Percentiles rank a stretch among this genome's conserved stretches.
Evolutionary conservation across 345 rosid genomes (phyloP).

Genomic region (Anastatica hierochuntica): DNA sequence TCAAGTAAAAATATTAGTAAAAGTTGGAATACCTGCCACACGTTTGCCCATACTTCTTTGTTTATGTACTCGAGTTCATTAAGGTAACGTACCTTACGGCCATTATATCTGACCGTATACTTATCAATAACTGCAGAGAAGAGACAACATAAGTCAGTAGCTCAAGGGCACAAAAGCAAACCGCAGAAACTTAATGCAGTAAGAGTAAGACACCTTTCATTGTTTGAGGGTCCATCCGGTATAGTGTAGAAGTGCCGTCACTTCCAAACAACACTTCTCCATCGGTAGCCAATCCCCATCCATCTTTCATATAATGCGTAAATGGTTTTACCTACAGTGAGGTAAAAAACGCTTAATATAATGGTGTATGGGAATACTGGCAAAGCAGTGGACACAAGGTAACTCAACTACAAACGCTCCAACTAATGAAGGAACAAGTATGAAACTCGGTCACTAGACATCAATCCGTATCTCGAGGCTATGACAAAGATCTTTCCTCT

Average conservation of each 20-base stretch:
- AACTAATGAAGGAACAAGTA: neutral
- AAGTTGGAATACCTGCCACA: conserved; percentile 59
- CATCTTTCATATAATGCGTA: conserved; percentile 82
- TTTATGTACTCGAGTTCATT: conserved; percentile 86
- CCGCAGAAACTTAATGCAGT: conserved; percentile 3
- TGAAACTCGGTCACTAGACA: conserved; percentile 2
- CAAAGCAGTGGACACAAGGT: neutral
- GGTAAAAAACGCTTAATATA: neutral
- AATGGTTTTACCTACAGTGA: conserved; percentile 53
- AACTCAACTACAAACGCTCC: neutral
- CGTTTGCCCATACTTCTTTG: conserved; percentile 93
- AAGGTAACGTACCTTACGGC: conserved; percentile 50
- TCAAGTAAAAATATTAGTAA: too few species aligned
- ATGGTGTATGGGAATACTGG: neutral
- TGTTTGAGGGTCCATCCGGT: conserved; percentile 62
- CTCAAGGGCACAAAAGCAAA: conserved; percentile 4
- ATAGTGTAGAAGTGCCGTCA: conserved; percentile 81
- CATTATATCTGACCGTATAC: conserved; percentile 44
- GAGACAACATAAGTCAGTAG: neutral
- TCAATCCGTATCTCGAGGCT: neutral
- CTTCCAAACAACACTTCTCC: conserved; percentile 77
- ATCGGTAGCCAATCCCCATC: conserved; percentile 96
- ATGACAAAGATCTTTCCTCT: neutral
- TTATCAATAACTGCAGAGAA: conserved; percentile 46
- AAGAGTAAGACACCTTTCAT: conserved; percentile 42